Evolutionary conservation across 2,329 filamentous ascomycete species (phyloP).

Genomic region (Graphilbum fragrans): DNA sequence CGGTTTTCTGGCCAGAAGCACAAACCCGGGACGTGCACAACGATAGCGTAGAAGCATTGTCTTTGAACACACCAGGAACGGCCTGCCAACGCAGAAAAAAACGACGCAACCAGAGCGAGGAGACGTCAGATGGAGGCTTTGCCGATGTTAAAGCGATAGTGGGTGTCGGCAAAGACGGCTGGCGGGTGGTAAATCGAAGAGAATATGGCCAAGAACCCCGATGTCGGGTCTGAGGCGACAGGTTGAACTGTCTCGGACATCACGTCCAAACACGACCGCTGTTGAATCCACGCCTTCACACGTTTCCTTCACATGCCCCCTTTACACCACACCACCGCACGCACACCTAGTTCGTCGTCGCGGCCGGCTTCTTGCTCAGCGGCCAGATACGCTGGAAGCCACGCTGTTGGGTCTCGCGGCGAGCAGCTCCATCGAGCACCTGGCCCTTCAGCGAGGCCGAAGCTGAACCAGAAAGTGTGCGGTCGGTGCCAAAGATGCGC

Average conservation of each 20-base stretch:
- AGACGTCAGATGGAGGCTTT: not conserved
- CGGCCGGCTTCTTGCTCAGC: constrained; percentile 13
- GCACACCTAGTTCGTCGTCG: not conserved
- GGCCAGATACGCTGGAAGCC: constrained; percentile 35
- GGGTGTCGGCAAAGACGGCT: no score
- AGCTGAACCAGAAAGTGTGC: constrained; percentile 35
- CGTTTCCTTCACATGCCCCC: not conserved
- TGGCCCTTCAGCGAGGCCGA: constrained; percentile 21
- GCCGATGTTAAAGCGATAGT: no score
- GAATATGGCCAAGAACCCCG: no score
- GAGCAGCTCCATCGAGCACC: constrained; percentile 45
- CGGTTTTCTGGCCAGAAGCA: not conserved
- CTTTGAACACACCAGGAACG: constrained; percentile 3
- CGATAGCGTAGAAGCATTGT: constrained; percentile 30
- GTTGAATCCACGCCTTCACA: not conserved
- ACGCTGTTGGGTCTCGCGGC: constrained; percentile 43
- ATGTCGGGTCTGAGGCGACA: not conserved
- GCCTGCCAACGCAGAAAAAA: not conserved
- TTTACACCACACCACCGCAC: no score
- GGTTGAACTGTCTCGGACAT: constrained; percentile 1
- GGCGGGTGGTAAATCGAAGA: no score
- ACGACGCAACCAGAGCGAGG: not conserved
- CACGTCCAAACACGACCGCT: not conserved
- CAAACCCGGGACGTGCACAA: not conserved
- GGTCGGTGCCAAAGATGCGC: constrained; percentile 41